Conservation (phyloP, 345 rosid species). For the Pistacia integerrima region DNA sequence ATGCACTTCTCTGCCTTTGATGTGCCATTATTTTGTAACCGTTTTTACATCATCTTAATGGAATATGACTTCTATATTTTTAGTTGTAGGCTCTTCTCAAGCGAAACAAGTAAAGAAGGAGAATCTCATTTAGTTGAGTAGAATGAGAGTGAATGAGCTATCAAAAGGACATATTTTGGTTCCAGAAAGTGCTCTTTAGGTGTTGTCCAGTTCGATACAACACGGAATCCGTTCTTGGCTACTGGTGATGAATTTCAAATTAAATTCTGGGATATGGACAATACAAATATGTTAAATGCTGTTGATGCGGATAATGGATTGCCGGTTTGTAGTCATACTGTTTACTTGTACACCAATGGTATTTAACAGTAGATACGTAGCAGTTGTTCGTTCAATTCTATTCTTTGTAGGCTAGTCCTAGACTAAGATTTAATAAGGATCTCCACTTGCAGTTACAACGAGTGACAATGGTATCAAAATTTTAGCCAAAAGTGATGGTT, state of each 20-base stretch:
- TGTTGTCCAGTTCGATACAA: constrained; percentile 68
- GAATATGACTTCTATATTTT: not conserved
- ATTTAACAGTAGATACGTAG: not conserved
- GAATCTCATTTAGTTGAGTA: constrained; percentile 67
- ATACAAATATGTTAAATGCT: constrained; percentile 37
- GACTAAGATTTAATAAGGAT: constrained; percentile 66
- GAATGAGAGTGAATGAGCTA: constrained; percentile 72
- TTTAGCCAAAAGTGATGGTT: constrained; percentile 52
- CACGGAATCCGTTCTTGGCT: constrained; percentile 63
- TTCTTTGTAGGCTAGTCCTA: constrained; percentile 55
- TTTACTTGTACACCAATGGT: not conserved
- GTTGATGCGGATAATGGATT: constrained; percentile 66
- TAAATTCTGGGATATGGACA: constrained; percentile 78
- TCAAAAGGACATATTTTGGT: constrained; percentile 56
- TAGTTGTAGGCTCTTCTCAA: constrained; percentile 57
- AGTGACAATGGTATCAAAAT: constrained; percentile 61
- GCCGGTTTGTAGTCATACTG: constrained; percentile 41
- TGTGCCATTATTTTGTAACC: not conserved
- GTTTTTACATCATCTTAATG: not conserved
- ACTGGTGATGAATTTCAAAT: constrained; percentile 65
- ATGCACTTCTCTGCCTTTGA: not conserved
- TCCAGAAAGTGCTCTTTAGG: constrained; percentile 56
- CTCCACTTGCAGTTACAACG: constrained; percentile 56
- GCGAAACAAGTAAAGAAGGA: constrained; percentile 75
- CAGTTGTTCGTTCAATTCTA: not conserved